phyloP scores from a whole-genome alignment of 2,329 filamentous ascomycete species.

The Fusarium zealandicum region DNA sequence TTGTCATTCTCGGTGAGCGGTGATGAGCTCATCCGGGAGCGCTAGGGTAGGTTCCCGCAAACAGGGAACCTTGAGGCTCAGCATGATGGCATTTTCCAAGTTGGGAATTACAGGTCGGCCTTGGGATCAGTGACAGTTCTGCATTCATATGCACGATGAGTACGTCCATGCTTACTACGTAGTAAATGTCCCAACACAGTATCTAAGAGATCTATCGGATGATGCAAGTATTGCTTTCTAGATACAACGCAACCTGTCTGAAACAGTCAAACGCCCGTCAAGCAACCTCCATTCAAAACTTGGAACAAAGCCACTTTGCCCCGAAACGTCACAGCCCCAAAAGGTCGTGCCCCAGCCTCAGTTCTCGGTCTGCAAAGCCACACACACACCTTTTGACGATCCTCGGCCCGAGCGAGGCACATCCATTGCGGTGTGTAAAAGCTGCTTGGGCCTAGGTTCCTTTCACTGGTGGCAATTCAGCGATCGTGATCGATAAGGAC shows the following conservation, averaged over 20 bases:
- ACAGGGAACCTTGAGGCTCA: constrained; percentile 13
- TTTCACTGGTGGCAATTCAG: constrained; percentile 16
- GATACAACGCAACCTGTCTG: not conserved
- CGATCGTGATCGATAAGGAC: constrained; percentile 27
- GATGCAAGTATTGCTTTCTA: constrained; percentile 22
- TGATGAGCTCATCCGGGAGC: constrained; percentile 18
- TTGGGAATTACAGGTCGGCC: too few species aligned
- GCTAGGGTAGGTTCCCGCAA: constrained; percentile 23
- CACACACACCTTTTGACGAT: constrained; percentile 13
- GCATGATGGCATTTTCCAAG: not conserved
- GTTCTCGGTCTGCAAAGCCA: constrained; percentile 12
- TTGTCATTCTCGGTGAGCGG: constrained; percentile 8
- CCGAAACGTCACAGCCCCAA: constrained; percentile 18
- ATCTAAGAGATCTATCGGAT: too few species aligned
- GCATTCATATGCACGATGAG: too few species aligned
- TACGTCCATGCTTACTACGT: too few species aligned
- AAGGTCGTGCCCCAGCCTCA: constrained; percentile 9
- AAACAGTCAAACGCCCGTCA: constrained; percentile 9
- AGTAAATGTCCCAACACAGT: too few species aligned
- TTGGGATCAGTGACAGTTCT: too few species aligned
- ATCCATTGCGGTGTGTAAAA: constrained; percentile 13
- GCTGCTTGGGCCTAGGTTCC: not conserved
- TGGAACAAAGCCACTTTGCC: constrained; percentile 15
- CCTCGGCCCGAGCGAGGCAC: constrained; percentile 1
- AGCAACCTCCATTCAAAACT: not conserved